Base-by-base conservation (phyloP, 2,329 filamentous ascomycete species). In the Verticillium nonalfalfae region DNA sequence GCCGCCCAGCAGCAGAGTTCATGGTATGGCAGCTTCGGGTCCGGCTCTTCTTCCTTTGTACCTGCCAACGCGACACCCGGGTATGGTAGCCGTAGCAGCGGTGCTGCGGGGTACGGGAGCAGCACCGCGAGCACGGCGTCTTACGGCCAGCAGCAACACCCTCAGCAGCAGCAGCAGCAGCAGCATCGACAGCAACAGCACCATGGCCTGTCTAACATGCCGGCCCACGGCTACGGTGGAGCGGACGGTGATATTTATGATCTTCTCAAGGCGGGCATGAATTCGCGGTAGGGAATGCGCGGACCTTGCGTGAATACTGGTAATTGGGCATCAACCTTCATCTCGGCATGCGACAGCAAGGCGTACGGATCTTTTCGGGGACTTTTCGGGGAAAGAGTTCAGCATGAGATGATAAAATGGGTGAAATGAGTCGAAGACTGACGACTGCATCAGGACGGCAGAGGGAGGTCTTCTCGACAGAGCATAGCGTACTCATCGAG, bases 81-180 rank as follows among this genome's bases (percentile, higher is more conserved):
- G 3, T 58, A 58, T 14, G 57, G 57, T 7, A 38, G 14, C 10
- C 38, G 57, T 13, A 33, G 11, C 38, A 18, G 26, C 57, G 18
- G 45, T 11, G 18, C 54, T 13, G 34, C 40, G 9, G 21, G 11
- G 4, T 54, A 59, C 39, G 39, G 38, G 21, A 34, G 57, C 38
- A 13, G 54, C 54, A 21, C 54, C 10, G 15, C 31, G 15, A 33
- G 39, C n/a, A 31, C 33, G 21, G 40, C n/a, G 14, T 54, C 58
- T 1, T 59, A 59, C 14, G 60, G 62, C 39, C 59, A 62, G 7
- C 61, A 59, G 13, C 58, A 40, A 21, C 45, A 61, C 31, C 58
- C 60, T n/a, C 57, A 35, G 38, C 58, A 61, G 10, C n/a, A 9
- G 6, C 40, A 9, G 6, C 40, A 36, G 35, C 9, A 13, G 35